phyloP scores from a whole-genome alignment of 352 stramenopile genomes.

The Aphanomyces cochlioides region DNA sequence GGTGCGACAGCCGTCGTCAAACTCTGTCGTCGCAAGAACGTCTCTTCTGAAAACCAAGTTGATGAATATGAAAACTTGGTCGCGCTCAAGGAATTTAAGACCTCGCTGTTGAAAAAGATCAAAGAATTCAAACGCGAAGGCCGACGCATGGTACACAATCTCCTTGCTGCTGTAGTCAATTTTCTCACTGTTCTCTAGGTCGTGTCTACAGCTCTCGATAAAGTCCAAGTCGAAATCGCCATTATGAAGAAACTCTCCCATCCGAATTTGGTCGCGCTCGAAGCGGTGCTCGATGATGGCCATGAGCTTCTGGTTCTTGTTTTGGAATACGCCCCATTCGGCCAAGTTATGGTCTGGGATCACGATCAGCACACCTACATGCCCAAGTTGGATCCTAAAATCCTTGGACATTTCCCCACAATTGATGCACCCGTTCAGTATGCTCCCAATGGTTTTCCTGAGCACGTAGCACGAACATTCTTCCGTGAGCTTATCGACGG shows the following conservation, averaged over 20 bases:
- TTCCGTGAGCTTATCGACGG: conserved; percentile 70
- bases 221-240: conserved; percentile 83
- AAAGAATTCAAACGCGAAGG: conserved; percentile 80
- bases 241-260: conserved; percentile 89
- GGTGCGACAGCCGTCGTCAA: conserved; percentile 77
- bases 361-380: conserved; percentile 53
- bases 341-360: conserved; percentile 85
- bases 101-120: conserved; percentile 82
- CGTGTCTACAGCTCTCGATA: conserved; percentile 80
- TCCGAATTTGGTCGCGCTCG: conserved; percentile 68
- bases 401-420: conserved; percentile 13
- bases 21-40: conserved; percentile 34
- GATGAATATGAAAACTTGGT: conserved; percentile 42
- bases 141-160: conserved; percentile 48
- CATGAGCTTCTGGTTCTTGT: conserved; percentile 78
- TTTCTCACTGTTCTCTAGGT: conserved; percentile 32
- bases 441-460: conserved; percentile 40
- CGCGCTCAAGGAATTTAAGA: conserved; percentile 83
- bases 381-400: conserved; percentile 27
- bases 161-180: neutral
- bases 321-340: conserved; percentile 76
- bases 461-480: conserved; percentile 56
- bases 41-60: conserved; percentile 43
- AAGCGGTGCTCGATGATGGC: conserved; percentile 82
- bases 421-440: neutral